These are phyloP conservation scores for Diaporthe eres DNA, from an alignment of 2,329 filamentous ascomycete genomes.

Conservation along the genomic window DNA sequence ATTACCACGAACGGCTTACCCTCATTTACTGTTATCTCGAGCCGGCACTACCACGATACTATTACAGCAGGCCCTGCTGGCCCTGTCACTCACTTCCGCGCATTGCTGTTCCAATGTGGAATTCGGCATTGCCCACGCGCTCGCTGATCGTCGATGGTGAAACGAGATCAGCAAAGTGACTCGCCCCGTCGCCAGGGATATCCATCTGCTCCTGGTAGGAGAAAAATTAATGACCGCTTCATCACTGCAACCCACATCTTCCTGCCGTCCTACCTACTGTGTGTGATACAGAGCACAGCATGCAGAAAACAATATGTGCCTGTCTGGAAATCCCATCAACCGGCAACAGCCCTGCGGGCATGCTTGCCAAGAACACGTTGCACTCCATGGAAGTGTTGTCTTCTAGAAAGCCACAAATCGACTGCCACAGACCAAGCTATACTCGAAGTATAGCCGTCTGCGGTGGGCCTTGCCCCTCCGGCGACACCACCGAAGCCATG, in stretches of 20 bases:
- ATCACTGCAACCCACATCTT: constrained; percentile 19
- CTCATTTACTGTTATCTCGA: constrained; percentile 34
- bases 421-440: neutral
- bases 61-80: constrained; percentile 10
- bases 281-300: constrained; percentile 21
- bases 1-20: constrained; percentile 23
- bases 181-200: constrained; percentile 34
- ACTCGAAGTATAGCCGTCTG: constrained; percentile 15
- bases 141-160: constrained; percentile 42
- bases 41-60: constrained; percentile 16
- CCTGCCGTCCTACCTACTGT: neutral
- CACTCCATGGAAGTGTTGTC: neutral
- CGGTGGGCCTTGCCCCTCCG: constrained; percentile 11
- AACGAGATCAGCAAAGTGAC: constrained; percentile 42
- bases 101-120: constrained; percentile 25
- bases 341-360: neutral
- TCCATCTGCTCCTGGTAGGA: constrained; percentile 30
- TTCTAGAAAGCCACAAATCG: constrained; percentile 8
- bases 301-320: constrained; percentile 3
- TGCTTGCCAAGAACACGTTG: constrained; percentile 27
- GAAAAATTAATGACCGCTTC: constrained; percentile 32
- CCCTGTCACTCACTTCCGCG: neutral
- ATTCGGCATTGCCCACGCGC: constrained; percentile 35
- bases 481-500: constrained; percentile 6
- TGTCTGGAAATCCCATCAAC: constrained; percentile 8